Base-by-base conservation (phyloP, 306 rosid genomes). In the Pyrus betulifolia region DNA sequence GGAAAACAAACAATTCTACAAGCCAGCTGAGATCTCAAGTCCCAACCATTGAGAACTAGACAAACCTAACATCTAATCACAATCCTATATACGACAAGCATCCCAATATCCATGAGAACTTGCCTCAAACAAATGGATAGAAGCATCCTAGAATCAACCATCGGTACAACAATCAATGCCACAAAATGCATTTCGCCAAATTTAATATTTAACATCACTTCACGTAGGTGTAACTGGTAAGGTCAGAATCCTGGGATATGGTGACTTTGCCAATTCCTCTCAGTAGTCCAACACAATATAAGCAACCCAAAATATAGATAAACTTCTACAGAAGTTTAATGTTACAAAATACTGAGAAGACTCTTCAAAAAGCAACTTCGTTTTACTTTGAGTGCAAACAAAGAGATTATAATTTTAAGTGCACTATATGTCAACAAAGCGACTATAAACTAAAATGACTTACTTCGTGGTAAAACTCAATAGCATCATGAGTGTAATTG, bases 381-480 rank as follows among this genome's bases (percentile, higher is more conserved):
- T 45, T 28, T 5, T 33, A n/a, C 28, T 44, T 52, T 9, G 21
- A 45, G 15, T 17, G 59, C 28, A 40, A 44, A 10, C 40, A 49
- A 8, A 49, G 3, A 14, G 54, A 27, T 6, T 5, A 59, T 4
- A n/a, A 28, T 51, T 12, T 28, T 2, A 19, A 72, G 67, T 63
- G 25, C 33, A 68, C 58, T n/a, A 65, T 71, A 61, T 52, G n/a
- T 55, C 71, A 78, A 74, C 76, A 68, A 81, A 70, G 58, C 31
- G 5, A 76, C 38, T 62, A 52, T 25, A 8, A 57, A 27, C n/a
- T 5, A 73, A 6, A 51, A 71, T 58, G 74, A 61, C 78, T 83
- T 83, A 91, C 99, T 93, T 95, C 97, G 62, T 90, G 89, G 85
- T 88, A 92, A 61, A 95, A 57, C 81, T 95, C 99, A 76, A 92